Conservation (phyloP, 306 rosid genomes). For the Acacia crassicarpa region DNA sequence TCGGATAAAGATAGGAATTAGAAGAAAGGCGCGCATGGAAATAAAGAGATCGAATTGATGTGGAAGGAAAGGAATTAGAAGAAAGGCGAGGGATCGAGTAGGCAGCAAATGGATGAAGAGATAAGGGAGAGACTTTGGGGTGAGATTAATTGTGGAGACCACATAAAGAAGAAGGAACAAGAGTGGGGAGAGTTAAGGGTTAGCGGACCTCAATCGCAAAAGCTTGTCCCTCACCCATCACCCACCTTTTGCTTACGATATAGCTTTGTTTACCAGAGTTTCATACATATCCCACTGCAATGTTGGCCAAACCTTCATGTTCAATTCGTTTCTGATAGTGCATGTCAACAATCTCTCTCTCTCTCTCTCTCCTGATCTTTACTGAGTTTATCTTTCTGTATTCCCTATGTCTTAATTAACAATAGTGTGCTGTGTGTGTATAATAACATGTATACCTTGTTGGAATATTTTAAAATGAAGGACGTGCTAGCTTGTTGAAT, state of each 20-base stretch:
- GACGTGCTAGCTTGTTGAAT: too few relatives aligned
- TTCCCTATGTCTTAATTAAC: background rate
- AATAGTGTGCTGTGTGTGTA: too few relatives aligned
- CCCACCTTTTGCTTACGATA: slow-evolving; percentile 25
- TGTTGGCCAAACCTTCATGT: background rate
- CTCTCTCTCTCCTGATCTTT: background rate
- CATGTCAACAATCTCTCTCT: background rate
- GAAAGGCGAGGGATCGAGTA: too few relatives aligned
- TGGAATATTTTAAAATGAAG: too few relatives aligned
- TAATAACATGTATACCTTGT: too few relatives aligned
- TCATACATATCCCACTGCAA: background rate
- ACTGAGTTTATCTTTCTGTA: background rate
- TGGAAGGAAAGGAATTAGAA: background rate
- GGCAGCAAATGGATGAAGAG: slow-evolving; percentile 2
- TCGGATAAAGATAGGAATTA: background rate
- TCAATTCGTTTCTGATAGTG: background rate
- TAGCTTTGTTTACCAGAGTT: slow-evolving; percentile 4
- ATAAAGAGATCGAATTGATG: background rate
- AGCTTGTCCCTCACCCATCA: slow-evolving; percentile 36
- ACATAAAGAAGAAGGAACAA: slow-evolving; percentile 26
- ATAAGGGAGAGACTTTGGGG: background rate
- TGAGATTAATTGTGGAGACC: slow-evolving; percentile 48
- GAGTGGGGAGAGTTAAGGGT: slow-evolving; percentile 17
- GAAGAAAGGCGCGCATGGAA: background rate
- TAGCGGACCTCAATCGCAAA: slow-evolving; percentile 45